Evolutionary conservation across 1,284 basidiomycete species (phyloP).

Genomic region (Puccinia sorghi): DNA sequence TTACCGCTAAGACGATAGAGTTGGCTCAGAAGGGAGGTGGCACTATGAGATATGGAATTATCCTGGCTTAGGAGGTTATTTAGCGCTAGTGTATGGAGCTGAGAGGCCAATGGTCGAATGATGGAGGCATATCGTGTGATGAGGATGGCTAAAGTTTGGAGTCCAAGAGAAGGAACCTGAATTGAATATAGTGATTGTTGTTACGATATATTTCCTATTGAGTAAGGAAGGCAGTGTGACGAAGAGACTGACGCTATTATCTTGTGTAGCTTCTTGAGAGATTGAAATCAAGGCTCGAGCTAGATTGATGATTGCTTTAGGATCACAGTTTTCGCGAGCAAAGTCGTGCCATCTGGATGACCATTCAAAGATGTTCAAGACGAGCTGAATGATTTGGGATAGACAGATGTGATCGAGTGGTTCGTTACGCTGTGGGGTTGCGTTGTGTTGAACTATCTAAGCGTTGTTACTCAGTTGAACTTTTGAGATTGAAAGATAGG

Average conservation of each 20-base stretch:
- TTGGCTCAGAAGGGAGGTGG: neutral
- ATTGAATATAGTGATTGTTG: neutral
- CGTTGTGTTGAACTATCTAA: no score
- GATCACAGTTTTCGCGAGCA: conserved; percentile 21
- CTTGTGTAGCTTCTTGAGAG: neutral
- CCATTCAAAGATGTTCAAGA: conserved; percentile 14
- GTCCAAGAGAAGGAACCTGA: conserved; percentile 8
- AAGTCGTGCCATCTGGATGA: conserved; percentile 8
- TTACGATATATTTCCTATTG: no score
- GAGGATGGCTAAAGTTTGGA: conserved; percentile 10
- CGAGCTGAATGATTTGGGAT: neutral
- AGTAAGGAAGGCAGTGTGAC: neutral
- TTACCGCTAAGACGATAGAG: conserved; percentile 28
- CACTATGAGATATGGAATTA: neutral
- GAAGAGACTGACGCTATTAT: neutral
- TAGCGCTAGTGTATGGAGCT: conserved; percentile 12
- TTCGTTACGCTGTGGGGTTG: neutral
- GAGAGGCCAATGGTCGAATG: conserved; percentile 3
- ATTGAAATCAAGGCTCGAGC: conserved; percentile 10
- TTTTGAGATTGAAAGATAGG: no score
- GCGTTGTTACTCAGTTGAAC: no score
- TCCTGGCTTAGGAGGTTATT: neutral
- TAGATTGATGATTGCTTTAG: conserved; percentile 13
- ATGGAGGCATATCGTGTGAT: conserved; percentile 22
- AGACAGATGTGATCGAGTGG: neutral